Evolutionary conservation across 2,329 filamentous ascomycete species (phyloP), one percentile per base, ranked within the genome.

Genomic region (Penicillium sp.): DNA sequence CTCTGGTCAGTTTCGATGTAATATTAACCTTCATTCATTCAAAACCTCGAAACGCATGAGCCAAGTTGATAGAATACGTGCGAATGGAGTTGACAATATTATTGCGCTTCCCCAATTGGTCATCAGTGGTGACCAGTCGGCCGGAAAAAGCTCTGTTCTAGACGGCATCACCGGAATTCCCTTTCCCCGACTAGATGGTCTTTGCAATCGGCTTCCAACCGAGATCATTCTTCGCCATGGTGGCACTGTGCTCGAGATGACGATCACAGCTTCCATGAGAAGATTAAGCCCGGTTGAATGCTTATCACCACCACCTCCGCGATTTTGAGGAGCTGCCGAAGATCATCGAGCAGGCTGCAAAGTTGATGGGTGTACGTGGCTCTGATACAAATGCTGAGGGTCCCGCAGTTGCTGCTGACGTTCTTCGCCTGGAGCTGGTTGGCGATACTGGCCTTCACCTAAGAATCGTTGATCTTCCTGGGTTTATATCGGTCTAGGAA

Each of bases 121-220:
- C 35, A 84, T 86, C 18, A 84, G 84, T 30, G 84, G 84, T 39
- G 83, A 86, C 64, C 83, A 86, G 68, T 85, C 82, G 1, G 79
- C 82, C 6, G 84, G 84, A 23, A 87, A 86, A 70, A 84, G 81
- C 60, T 85, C 83, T 0, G 64, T 66, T 3, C 76, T 86, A 3
- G 84, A 86, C 65, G 83, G 82, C 13, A 74, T 87, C 44, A 84
- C 81, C 0, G 82, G 82, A 34, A 82, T 83, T 3, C 80, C 81
- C 0, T 87, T 87, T 38, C 84, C 84, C 1, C 74, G 80, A 54
- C 80, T 83, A 48, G 81, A 82, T 49, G 81, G 80, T 26, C 75
- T 84, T 2, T 87, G 84, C 59, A 87, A 84, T 0, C 75, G 83
- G 7, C 86, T 84, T 57, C 79, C 83, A 1, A 85, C 82, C n/a